These are phyloP conservation scores for Avena insularis DNA, from an alignment of 176 grass and related monocot genomes.

Conservation along the genomic window DNA sequence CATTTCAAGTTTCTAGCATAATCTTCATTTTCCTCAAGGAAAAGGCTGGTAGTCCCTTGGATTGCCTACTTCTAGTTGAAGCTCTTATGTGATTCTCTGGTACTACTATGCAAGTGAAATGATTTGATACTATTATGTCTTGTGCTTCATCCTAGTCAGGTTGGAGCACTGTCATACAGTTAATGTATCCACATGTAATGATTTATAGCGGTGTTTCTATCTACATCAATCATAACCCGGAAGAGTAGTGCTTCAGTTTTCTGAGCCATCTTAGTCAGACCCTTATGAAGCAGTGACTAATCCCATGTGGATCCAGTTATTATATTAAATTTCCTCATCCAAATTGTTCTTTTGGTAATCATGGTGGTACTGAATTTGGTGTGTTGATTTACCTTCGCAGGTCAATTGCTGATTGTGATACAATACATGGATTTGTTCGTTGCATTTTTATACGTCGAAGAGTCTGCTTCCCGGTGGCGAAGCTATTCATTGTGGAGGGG, in stretches of 20 bases:
- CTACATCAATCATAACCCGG: not conserved
- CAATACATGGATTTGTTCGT: conserved; percentile 43
- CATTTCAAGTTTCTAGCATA: too few species aligned
- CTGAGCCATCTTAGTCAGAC: not conserved
- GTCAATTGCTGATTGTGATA: conserved; percentile 51
- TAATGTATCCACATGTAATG: not conserved
- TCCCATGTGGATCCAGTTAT: not conserved
- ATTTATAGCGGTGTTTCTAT: not conserved
- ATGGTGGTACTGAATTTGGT: conserved; percentile 25
- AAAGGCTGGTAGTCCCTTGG: too few species aligned
- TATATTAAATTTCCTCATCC: not conserved
- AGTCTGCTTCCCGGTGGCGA: conserved; percentile 52
- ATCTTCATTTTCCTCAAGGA: too few species aligned
- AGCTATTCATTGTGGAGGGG: conserved; percentile 51
- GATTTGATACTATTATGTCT: not conserved
- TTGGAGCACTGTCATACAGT: not conserved
- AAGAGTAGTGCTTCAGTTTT: not conserved
- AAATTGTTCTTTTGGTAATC: not conserved
- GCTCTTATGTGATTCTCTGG: not conserved
- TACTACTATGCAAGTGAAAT: not conserved
- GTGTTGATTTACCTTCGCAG: conserved; percentile 25
- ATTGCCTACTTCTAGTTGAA: not conserved
- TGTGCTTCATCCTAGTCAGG: not conserved
- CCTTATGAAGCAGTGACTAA: not conserved
- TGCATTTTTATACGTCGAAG: conserved; percentile 43